phyloP scores from a whole-genome alignment of 2,329 filamentous ascomycete species.

The Fusarium sp. region DNA sequence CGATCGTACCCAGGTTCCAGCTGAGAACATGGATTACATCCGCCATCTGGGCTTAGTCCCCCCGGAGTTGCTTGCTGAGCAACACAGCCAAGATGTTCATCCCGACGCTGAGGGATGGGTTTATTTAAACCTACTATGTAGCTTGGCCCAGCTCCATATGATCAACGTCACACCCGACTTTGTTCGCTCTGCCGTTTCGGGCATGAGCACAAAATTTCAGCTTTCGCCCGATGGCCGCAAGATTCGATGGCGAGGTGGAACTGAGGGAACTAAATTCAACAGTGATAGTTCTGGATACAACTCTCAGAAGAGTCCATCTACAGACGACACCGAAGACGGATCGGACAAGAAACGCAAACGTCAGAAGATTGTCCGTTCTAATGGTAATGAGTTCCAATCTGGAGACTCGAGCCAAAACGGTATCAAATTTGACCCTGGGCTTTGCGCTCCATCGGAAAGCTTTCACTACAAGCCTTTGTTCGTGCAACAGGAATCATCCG shows the following conservation, averaged over 20 bases:
- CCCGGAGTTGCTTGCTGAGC: slow-evolving; percentile 64
- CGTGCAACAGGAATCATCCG: slow-evolving; percentile 61
- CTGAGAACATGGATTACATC: slow-evolving; percentile 84
- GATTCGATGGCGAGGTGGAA: slow-evolving; percentile 81
- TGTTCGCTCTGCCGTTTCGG: slow-evolving; percentile 76
- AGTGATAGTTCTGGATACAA: slow-evolving; percentile 70
- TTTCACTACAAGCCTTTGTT: slow-evolving; percentile 77
- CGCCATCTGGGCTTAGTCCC: slow-evolving; percentile 77
- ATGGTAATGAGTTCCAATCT: slow-evolving; percentile 52
- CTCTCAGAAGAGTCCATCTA: slow-evolving; percentile 61
- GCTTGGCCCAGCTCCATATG: slow-evolving; percentile 86
- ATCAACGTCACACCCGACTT: slow-evolving; percentile 85
- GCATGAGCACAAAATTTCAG: slow-evolving; percentile 81
- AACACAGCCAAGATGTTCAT: slow-evolving; percentile 62
- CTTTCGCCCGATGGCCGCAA: slow-evolving; percentile 82
- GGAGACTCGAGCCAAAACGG: slow-evolving; percentile 54
- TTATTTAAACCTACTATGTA: slow-evolving; percentile 83
- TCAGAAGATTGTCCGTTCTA: slow-evolving; percentile 56
- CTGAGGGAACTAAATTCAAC: slow-evolving; percentile 72
- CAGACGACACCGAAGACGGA: slow-evolving; percentile 62
- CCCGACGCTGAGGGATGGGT: slow-evolving; percentile 81
- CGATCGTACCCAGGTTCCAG: slow-evolving; percentile 78
- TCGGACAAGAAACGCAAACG: slow-evolving; percentile 62
- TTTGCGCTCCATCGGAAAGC: slow-evolving; percentile 57
- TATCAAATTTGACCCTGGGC: slow-evolving; percentile 56